Conservation (phyloP, 2,329 filamentous ascomycete species). For the Dactylellina leptospora region DNA sequence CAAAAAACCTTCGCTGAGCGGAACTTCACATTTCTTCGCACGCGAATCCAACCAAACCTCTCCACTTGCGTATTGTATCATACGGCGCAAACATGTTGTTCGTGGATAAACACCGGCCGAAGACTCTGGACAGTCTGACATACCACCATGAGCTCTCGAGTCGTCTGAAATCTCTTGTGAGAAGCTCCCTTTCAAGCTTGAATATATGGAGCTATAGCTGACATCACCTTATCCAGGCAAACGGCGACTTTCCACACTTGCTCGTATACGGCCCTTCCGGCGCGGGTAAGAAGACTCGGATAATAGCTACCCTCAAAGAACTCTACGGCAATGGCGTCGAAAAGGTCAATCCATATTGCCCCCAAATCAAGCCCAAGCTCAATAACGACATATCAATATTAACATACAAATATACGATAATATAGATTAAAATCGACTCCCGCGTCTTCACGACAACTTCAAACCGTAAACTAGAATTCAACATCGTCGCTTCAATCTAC, state of each 20-base stretch:
- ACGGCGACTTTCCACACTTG: slow-evolving; percentile 97
- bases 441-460: slow-evolving; percentile 94
- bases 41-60: slow-evolving; percentile 1
- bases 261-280: slow-evolving; percentile 96
- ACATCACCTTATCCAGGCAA: slow-evolving; percentile 70
- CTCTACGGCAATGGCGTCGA: slow-evolving; percentile 96
- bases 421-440: slow-evolving; percentile 91
- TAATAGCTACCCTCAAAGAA: slow-evolving; percentile 93
- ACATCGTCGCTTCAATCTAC: slow-evolving; percentile 95
- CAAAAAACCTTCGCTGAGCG: neutral
- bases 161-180: slow-evolving; percentile 83
- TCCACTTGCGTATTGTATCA: slow-evolving; percentile 9
- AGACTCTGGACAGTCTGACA: slow-evolving; percentile 71
- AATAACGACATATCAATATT: neutral
- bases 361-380: neutral
- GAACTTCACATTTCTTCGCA: neutral
- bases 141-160: slow-evolving; percentile 91
- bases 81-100: slow-evolving; percentile 64
- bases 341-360: slow-evolving; percentile 64
- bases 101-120: slow-evolving; percentile 76
- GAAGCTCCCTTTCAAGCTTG: slow-evolving; percentile 42
- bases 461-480: slow-evolving; percentile 99
- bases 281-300: slow-evolving; percentile 96
- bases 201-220: slow-evolving; percentile 49
- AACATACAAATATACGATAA: neutral